A percentile compares a stretch with the other conserved stretches of the same genome.
Evolutionary conservation across 805 yeast species (phyloP).

Genomic region (Candida anglica): DNA sequence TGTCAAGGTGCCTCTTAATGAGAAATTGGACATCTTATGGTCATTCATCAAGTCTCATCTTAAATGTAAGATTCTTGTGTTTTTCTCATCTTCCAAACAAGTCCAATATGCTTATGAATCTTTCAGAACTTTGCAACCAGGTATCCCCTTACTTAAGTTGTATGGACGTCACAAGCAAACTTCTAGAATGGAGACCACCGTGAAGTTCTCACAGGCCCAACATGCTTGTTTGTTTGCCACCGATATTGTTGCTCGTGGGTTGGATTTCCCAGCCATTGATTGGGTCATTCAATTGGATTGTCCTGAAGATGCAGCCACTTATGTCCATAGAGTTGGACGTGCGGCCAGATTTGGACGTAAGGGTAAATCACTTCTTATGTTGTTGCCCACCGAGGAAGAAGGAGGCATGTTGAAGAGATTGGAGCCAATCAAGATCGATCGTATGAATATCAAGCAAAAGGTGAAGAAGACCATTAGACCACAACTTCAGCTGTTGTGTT

Average conservation of each 20-base stretch:
- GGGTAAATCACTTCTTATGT: slow-evolving; percentile 79
- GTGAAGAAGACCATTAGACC: slow-evolving; percentile 72
- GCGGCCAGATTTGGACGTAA: slow-evolving; percentile 82
- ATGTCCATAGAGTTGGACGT: slow-evolving; percentile 88
- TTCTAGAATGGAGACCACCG: slow-evolving; percentile 79
- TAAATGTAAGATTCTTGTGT: slow-evolving; percentile 75
- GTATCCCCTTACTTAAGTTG: slow-evolving; percentile 78
- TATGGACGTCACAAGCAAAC: slow-evolving; percentile 90
- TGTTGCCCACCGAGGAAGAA: slow-evolving; percentile 82
- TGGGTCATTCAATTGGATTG: slow-evolving; percentile 95
- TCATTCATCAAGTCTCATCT: slow-evolving; percentile 82
- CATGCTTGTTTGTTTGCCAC: slow-evolving; percentile 84
- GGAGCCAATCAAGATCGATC: slow-evolving; percentile 63
- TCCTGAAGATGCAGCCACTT: slow-evolving; percentile 86
- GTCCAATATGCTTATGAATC: slow-evolving; percentile 87
- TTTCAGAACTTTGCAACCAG: slow-evolving; percentile 85
- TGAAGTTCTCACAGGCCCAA: slow-evolving; percentile 72
- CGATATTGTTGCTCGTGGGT: slow-evolving; percentile 88
- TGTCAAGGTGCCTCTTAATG: slow-evolving; percentile 64
- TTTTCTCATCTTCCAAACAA: slow-evolving; percentile 83
- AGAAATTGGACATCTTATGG: slow-evolving; percentile 82
- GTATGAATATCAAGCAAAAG: slow-evolving; percentile 69
- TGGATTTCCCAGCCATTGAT: slow-evolving; percentile 88
- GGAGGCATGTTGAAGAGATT: slow-evolving; percentile 68
- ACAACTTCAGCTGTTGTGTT: slow-evolving; percentile 85